Evolutionary conservation across 331 rosid species (phyloP), one percentile per base, ranked within the genome.

Genomic region (Arachis monticola): DNA sequence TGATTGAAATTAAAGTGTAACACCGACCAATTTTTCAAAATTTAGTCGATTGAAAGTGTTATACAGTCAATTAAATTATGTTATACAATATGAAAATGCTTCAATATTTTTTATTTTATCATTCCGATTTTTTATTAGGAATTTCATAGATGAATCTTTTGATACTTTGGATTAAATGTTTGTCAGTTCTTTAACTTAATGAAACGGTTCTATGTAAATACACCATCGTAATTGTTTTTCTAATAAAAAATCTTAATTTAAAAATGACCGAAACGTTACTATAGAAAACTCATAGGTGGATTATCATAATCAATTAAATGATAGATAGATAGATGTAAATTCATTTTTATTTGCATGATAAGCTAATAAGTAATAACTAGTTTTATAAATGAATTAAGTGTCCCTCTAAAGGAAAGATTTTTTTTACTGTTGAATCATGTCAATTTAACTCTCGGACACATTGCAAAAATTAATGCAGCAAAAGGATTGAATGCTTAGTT

Each of bases 401-500:
- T 72, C 79, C 59, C 82, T 72, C 78, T 92, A 2, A 87, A 79
- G 80, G 87, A 80, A 57, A 81, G 81, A 51, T 50, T n/a, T 53
- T 88, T 76, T 78, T 96, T 5, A 84, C 70, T 60, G 78, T 85
- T 51, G 88, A 69, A 72, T 80, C 74, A 62, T 85, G 65, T 61
- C 89, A 77, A 69, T 85, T 90, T 62, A 85, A 80, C 85, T 80
- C 27, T 22, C 27, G 27, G 27, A 22, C 27, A 85, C 78, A 82
- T 75, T 80, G 82, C 92, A 27, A 83, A 90, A 31, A 72, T 74
- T 68, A 62, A 85, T 81, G 35, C 80, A 31, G 31, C 72, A 72
- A 87, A 81, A 68, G 84, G 78, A 63, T 78, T 77, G 70, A 89
- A 86, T 76, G 70, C 47, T 75, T 82, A 90, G 97, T 97, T 92